Evolutionary conservation across 2,329 filamentous ascomycete species (phyloP).

Genomic region (Pestalotiopsis sp.): DNA sequence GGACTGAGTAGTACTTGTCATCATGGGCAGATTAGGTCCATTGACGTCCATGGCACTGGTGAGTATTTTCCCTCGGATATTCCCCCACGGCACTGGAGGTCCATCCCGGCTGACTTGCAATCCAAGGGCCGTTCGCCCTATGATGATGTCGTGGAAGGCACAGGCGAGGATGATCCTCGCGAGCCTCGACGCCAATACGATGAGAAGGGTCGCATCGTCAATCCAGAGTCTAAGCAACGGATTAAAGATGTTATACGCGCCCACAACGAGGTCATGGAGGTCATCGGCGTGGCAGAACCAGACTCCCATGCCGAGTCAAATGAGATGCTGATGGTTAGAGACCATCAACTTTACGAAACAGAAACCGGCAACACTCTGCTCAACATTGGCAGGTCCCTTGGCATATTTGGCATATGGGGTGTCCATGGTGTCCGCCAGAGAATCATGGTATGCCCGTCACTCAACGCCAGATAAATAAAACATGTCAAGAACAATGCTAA

Average conservation of each 20-base stretch:
- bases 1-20: constrained; percentile 17
- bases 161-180: constrained; percentile 44
- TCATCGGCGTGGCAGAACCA: constrained; percentile 64
- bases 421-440: constrained; percentile 56
- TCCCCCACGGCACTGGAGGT: background rate
- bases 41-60: constrained; percentile 61
- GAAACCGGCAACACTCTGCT: constrained; percentile 44
- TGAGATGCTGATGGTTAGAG: constrained; percentile 38
- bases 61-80: constrained; percentile 24
- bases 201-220: constrained; percentile 57
- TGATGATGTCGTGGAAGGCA: constrained; percentile 57
- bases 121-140: constrained; percentile 61
- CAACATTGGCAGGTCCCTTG: constrained; percentile 36
- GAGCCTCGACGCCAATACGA: constrained; percentile 55
- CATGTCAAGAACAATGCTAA: background rate
- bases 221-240: constrained; percentile 55
- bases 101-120: constrained; percentile 4
- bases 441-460: constrained; percentile 47
- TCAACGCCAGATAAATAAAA: background rate
- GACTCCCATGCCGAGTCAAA: constrained; percentile 49
- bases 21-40: constrained; percentile 59
- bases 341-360: constrained; percentile 52
- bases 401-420: constrained; percentile 53
- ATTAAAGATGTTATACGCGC: constrained; percentile 61
- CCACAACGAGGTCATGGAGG: constrained; percentile 66